A percentile compares a stretch with the other conserved stretches of the same genome.
Conservation (phyloP, 331 rosid genomes). For the Ulmus americana region DNA sequence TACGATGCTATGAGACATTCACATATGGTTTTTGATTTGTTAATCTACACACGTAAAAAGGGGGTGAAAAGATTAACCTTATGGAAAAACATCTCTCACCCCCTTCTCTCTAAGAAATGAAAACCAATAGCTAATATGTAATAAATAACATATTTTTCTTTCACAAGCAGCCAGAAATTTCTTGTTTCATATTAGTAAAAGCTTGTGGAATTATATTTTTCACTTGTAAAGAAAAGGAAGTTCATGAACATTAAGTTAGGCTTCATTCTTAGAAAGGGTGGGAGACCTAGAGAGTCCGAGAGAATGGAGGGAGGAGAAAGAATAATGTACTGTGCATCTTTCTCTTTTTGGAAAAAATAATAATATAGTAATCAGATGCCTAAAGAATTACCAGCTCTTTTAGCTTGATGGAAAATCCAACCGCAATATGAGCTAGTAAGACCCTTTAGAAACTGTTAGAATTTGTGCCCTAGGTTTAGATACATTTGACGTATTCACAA, state of each 20-base stretch:
- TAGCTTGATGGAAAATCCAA: slow-evolving; percentile 82
- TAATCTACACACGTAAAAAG: slow-evolving; percentile 47
- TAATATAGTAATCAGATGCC: slow-evolving; percentile 19
- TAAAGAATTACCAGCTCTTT: slow-evolving; percentile 62
- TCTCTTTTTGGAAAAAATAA: slow-evolving; percentile 1
- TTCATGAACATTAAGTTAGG: background rate
- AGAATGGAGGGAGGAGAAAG: background rate
- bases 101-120: background rate
- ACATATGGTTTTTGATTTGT: slow-evolving; percentile 63
- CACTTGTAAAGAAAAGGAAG: background rate
- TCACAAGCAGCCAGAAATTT: too few species aligned
- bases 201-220: too few species aligned
- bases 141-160: too few species aligned
- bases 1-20: slow-evolving; percentile 81
- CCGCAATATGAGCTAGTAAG: slow-evolving; percentile 73
- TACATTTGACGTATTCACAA: too few species aligned
- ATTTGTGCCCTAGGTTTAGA: too few species aligned
- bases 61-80: slow-evolving; percentile 8
- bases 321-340: background rate
- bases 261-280: background rate
- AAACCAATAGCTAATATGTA: background rate
- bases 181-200: too few species aligned
- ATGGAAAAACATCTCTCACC: slow-evolving; percentile 1
- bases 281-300: background rate
- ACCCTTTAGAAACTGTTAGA: slow-evolving; percentile 72